Base-by-base conservation (phyloP, 1,284 basidiomycete genomes). In the Apiotrichum veenhuisii region DNA sequence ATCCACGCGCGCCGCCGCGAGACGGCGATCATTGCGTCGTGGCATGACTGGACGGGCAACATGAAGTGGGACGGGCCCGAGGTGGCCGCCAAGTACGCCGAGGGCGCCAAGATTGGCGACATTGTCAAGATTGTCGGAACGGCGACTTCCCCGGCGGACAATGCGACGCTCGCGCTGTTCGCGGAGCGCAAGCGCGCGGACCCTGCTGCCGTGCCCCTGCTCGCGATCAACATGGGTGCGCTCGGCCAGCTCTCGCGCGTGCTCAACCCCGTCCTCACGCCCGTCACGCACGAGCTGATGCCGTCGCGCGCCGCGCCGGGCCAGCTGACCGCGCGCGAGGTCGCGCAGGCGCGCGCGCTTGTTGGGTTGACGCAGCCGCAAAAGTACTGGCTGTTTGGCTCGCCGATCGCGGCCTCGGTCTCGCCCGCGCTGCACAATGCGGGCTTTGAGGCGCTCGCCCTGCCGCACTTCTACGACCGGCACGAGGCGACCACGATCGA, bases 371-470 rank as follows among this genome's bases (percentile, higher is more conserved):
- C 89, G 5, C 87, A 88, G 0, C 64, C 84, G 3, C 84, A 82
- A 63, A 80, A 81, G 52, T 97, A 90, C 80, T 91, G 84, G 78
- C 82, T 98, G 54, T 89, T 98, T 65, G 95, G 95, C 14, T 86
- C 80, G 11, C 95, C 95, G 1, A 95, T 98, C 68, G 78, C 83
- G 0, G 85, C 91, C 62, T 96, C 92, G 3, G 87, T 93, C 81
- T 96, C 91, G 1, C 96, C 96, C 0, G 86, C 87, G 8, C 78
- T 98, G 42, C 96, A 98, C 79, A 98, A 98, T 76, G 88, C 90
- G 0, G 93, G 81, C 0, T 98, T 96, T 75, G 74, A 83, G 50
- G 71, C 81, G 15, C 82, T 98, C 26, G 92, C 92, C 1, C 80
- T 98, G 14, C 93, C 93, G 0, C 85, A 94, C 72, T 72, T 74